These are phyloP conservation scores for Stylosanthes scabra DNA, from an alignment of 331 rosid species.

Conservation along the genomic window DNA sequence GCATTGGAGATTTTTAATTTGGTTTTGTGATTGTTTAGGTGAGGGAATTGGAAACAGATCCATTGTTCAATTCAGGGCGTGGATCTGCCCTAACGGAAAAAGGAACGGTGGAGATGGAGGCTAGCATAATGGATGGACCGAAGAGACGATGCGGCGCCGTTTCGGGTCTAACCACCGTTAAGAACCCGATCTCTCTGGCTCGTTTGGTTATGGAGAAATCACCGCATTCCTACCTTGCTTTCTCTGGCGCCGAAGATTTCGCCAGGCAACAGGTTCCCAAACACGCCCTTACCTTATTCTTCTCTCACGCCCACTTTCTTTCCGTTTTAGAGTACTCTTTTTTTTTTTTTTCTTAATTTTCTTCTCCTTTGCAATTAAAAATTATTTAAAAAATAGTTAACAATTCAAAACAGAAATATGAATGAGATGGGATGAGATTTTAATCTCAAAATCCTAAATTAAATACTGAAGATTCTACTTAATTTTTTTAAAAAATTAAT, in stretches of 20 bases:
- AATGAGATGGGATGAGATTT: no score
- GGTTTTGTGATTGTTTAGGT: slow-evolving; percentile 49
- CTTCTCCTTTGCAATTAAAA: no score
- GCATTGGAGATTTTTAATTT: no score
- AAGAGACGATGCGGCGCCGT: slow-evolving; percentile 91
- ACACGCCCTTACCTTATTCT: neutral
- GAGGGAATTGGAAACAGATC: slow-evolving; percentile 82
- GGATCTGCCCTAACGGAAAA: slow-evolving; percentile 86
- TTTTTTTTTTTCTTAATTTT: no score
- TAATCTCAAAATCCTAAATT: no score
- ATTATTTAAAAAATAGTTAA: no score
- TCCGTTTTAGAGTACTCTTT: neutral
- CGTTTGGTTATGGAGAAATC: slow-evolving; percentile 93
- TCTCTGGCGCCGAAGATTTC: slow-evolving; percentile 80
- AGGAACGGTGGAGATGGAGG: slow-evolving; percentile 93
- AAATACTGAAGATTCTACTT: no score
- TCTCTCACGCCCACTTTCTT: neutral
- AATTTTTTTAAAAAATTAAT: no score
- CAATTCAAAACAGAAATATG: no score
- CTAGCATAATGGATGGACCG: slow-evolving; percentile 90
- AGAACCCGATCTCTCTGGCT: slow-evolving; percentile 83
- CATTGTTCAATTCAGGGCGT: slow-evolving; percentile 87
- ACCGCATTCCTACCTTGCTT: slow-evolving; percentile 90
- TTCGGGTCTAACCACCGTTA: slow-evolving; percentile 76
- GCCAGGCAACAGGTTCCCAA: slow-evolving; percentile 70